Percentiles rank a stretch among this genome's conserved stretches.
These are phyloP conservation scores for Sarocladium oryzae DNA, from an alignment of 2,329 filamentous ascomycete species.

Conservation along the genomic window DNA sequence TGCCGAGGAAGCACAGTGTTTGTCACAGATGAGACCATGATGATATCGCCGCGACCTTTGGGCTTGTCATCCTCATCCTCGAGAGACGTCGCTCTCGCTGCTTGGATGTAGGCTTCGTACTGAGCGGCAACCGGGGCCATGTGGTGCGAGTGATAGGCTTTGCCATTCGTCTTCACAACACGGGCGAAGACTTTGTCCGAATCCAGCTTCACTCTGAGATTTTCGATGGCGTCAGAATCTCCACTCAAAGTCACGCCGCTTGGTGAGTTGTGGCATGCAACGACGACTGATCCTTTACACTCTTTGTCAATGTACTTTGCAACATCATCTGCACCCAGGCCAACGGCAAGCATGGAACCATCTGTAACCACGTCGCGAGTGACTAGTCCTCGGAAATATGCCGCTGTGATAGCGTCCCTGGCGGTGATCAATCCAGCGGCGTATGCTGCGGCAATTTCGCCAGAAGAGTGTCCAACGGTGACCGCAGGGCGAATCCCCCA, in stretches of 20 bases:
- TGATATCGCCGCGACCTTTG: not conserved
- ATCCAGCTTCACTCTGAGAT: slow-evolving; percentile 9
- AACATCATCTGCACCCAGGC: slow-evolving; percentile 12
- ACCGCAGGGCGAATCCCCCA: slow-evolving; percentile 24
- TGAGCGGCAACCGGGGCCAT: slow-evolving; percentile 10
- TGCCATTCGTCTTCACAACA: slow-evolving; percentile 14
- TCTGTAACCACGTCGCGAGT: not conserved
- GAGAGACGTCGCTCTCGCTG: not conserved
- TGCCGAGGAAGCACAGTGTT: not conserved
- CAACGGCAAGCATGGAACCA: slow-evolving; percentile 20
- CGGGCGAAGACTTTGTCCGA: slow-evolving; percentile 13
- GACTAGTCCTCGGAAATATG: slow-evolving; percentile 16
- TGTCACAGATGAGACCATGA: not conserved
- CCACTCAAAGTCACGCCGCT: slow-evolving; percentile 19
- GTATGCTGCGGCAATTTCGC: slow-evolving; percentile 25
- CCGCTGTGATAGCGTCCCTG: slow-evolving; percentile 13
- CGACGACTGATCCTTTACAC: slow-evolving; percentile 12
- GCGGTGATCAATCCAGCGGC: slow-evolving; percentile 15
- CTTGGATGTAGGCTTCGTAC: slow-evolving; percentile 9
- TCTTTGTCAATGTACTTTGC: slow-evolving; percentile 11
- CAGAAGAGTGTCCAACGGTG: slow-evolving; percentile 31
- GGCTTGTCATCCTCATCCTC: not conserved
- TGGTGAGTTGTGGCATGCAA: slow-evolving; percentile 20
- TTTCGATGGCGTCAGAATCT: slow-evolving; percentile 13
- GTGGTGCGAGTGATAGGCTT: slow-evolving; percentile 18